A percentile compares a stretch with the other conserved stretches of the same genome.
Conservation (phyloP, 2,329 filamentous ascomycete genomes). For the Drechslerella dactyloides region DNA sequence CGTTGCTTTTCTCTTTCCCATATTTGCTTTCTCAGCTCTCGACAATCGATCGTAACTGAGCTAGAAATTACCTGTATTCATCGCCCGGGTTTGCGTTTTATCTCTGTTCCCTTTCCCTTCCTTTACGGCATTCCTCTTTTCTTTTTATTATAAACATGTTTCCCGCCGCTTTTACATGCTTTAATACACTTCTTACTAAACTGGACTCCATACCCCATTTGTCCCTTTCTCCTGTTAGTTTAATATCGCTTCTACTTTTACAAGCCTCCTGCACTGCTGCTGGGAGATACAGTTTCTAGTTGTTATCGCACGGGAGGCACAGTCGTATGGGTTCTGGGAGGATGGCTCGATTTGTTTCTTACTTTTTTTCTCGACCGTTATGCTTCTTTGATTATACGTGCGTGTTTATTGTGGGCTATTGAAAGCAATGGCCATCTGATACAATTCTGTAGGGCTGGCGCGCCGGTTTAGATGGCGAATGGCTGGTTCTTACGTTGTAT, state of each 20-base stretch:
- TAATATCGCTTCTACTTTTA: background rate
- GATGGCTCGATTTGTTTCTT: background rate
- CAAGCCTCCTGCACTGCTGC: background rate
- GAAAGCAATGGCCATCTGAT: background rate
- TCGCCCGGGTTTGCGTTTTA: slow-evolving; percentile 17
- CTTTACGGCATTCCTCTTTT: slow-evolving; percentile 8
- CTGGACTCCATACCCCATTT: slow-evolving; percentile 1
- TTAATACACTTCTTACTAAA: slow-evolving; percentile 1
- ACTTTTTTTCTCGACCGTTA: background rate
- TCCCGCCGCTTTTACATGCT: slow-evolving; percentile 12
- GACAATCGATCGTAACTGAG: background rate
- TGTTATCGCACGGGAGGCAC: background rate
- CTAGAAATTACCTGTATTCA: slow-evolving; percentile 5
- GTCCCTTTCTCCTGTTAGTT: slow-evolving; percentile 5
- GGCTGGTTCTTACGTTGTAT: background rate
- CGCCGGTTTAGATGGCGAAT: background rate
- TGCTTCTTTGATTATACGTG: background rate
- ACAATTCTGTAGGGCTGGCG: background rate
- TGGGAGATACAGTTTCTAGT: background rate
- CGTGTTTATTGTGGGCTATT: background rate
- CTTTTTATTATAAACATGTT: no score
- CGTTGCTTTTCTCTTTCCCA: slow-evolving; percentile 20
- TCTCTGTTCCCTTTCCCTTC: slow-evolving; percentile 1
- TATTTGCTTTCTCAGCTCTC: background rate
- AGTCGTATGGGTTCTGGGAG: background rate